Evolutionary conservation across 805 yeast species (phyloP), one percentile per base, ranked within the genome.

Genomic region (Yamadazyma laniorum): DNA sequence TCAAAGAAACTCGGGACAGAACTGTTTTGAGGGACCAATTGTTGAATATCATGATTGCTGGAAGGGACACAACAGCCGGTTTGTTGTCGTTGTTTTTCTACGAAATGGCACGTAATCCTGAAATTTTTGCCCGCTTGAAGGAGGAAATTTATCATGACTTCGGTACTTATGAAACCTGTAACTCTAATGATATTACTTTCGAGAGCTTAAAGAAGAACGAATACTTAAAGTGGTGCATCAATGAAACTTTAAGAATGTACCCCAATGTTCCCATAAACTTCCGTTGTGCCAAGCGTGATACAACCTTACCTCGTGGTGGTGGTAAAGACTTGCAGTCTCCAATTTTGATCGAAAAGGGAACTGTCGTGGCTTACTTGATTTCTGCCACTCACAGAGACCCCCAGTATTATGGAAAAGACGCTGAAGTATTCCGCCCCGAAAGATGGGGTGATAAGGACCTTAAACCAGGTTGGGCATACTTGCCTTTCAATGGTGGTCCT

Each of bases 401-500:
- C 29, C 57, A 47, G 22, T 49, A 53, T 48, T 74, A 65, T 61
- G 79, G 80, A 32, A 52, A 59, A 30, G 75, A 74, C 37, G 68
- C 74, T 16, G 43, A 50, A n/a, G 64, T 44, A 35, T 74, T 69
- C 52, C 55, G 58, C 14, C 80, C 80, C 3, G 75, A 70, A 46
- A 61, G 80, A 37, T 75, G 79, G 79, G 56, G 51, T 19, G 61
- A 60, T 18, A 53, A 49, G 29, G 60, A 58, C 39, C 44, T 49
- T 25, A 54, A 53, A 30, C 54, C 61, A 25, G 67, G 71, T 6
- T 74, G 78, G 77, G 72, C 68, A 21, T 74, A 68, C 52, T 53
- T 73, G 22, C 78, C 79, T 18, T 74, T 74, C 57, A 72, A 73
- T 47, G 80, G 79, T 31, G 80, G 80, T 5, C 79, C 79, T 16